These are phyloP conservation scores for Escovopsis weberi DNA, from an alignment of 2,329 filamentous ascomycete genomes.

Conservation along the genomic window DNA sequence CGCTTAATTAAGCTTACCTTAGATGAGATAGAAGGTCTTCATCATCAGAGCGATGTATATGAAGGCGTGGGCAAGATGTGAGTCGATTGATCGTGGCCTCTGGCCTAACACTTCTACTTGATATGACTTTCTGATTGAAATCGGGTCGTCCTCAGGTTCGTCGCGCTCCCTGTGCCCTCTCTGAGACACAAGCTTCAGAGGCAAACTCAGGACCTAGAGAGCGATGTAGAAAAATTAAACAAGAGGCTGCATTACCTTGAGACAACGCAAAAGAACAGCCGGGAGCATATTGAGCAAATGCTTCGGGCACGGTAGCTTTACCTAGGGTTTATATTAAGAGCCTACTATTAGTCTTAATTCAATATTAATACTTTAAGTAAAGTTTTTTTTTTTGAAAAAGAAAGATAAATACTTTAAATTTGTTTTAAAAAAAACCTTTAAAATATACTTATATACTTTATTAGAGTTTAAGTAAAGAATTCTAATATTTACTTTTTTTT, in stretches of 20 bases:
- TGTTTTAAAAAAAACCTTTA: background rate
- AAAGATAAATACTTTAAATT: background rate
- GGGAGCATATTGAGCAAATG: conserved; percentile 81
- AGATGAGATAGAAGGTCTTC: conserved; percentile 65
- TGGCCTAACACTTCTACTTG: background rate
- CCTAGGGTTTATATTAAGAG: too few relatives aligned
- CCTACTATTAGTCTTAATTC: too few relatives aligned
- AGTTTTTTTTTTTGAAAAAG: background rate
- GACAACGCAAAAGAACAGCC: conserved; percentile 89
- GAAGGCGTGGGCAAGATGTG: conserved; percentile 97
- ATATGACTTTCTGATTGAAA: background rate
- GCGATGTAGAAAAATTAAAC: conserved; percentile 65
- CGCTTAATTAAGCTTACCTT: conserved; percentile 79
- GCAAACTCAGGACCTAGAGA: conserved; percentile 61
- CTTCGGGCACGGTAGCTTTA: conserved; percentile 23
- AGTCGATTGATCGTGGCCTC: conserved; percentile 16
- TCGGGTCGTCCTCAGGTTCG: conserved; percentile 51
- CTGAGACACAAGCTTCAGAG: conserved; percentile 62
- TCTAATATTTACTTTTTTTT: too few relatives aligned
- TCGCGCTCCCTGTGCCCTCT: conserved; percentile 56
- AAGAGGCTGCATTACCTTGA: conserved; percentile 90
- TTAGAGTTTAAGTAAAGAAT: too few relatives aligned
- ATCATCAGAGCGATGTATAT: conserved; percentile 66
- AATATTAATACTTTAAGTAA: background rate
- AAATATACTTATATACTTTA: background rate